Percentiles rank a stretch among this genome's conserved stretches.
Conservation (phyloP, 352 stramenopile species). For the Halophytophthora polymorphica region DNA sequence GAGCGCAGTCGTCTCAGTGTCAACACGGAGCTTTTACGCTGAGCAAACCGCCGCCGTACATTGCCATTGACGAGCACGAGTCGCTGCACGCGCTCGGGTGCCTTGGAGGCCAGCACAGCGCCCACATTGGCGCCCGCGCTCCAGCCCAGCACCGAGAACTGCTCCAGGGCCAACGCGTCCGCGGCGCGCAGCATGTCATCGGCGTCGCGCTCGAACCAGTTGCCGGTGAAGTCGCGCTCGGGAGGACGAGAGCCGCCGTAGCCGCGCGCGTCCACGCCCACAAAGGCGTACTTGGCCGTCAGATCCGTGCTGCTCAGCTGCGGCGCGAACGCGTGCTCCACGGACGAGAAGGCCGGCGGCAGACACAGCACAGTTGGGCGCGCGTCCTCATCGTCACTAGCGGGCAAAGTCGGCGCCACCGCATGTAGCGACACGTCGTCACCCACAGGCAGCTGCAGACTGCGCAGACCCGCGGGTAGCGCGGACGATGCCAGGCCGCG, state of each 20-base stretch:
- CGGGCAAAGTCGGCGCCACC: slow-evolving; percentile 16
- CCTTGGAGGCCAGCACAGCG: slow-evolving; percentile 63
- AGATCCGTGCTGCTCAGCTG: slow-evolving; percentile 52
- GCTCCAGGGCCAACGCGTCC: slow-evolving; percentile 55
- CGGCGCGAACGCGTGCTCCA: slow-evolving; percentile 51
- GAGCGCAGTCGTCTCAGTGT: slow-evolving; percentile 9
- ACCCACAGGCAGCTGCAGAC: slow-evolving; percentile 35
- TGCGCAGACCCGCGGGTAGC: slow-evolving; percentile 16
- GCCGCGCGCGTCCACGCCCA: slow-evolving; percentile 63
- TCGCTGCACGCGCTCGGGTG: slow-evolving; percentile 61
- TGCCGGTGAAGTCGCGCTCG: slow-evolving; percentile 41
- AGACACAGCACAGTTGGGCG: slow-evolving; percentile 57
- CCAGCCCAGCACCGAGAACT: slow-evolving; percentile 74
- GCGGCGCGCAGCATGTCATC: slow-evolving; percentile 64
- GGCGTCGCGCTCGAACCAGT: slow-evolving; percentile 66
- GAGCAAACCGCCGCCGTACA: slow-evolving; percentile 26
- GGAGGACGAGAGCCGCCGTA: slow-evolving; percentile 48
- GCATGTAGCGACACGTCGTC: slow-evolving; percentile 47
- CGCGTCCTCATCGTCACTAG: not conserved
- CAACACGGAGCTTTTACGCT: not conserved
- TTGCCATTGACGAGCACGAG: slow-evolving; percentile 82
- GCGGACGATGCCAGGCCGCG: slow-evolving; percentile 4
- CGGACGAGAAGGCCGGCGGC: slow-evolving; percentile 62
- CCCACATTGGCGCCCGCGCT: slow-evolving; percentile 74
- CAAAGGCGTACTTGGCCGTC: slow-evolving; percentile 46